These are phyloP conservation scores for Phytophthora syringae DNA, from an alignment of 352 stramenopile genomes.

Conservation along the genomic window DNA sequence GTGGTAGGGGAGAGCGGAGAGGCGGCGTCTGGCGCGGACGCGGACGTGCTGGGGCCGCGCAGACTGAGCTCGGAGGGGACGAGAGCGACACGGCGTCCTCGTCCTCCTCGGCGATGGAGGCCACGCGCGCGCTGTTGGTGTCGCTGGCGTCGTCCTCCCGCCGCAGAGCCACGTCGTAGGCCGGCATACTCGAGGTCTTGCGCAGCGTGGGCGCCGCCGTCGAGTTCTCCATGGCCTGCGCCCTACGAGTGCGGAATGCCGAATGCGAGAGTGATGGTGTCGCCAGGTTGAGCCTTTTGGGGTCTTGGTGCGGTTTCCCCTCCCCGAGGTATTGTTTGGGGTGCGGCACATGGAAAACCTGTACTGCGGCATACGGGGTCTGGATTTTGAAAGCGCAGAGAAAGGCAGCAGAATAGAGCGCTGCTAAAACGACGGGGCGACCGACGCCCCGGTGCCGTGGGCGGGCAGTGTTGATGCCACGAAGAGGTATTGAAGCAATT, in stretches of 20 bases:
- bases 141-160: constrained; percentile 30
- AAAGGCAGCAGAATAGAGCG: constrained; percentile 12
- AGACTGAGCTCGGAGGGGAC: constrained; percentile 36
- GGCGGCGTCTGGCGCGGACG: constrained; percentile 40
- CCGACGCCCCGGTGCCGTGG: neutral
- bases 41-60: constrained; percentile 33
- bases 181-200: constrained; percentile 35
- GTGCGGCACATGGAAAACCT: neutral
- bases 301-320: constrained; percentile 12
- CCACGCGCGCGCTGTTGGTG: constrained; percentile 29
- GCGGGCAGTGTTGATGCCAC: neutral
- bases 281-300: constrained; percentile 19
- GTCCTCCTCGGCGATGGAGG: constrained; percentile 27
- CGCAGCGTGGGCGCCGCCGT: constrained; percentile 19
- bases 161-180: constrained; percentile 29
- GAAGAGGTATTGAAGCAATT: neutral
- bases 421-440: constrained; percentile 31
- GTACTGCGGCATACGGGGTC: constrained; percentile 1
- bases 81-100: constrained; percentile 32
- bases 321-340: neutral
- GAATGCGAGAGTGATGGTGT: constrained; percentile 37
- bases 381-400: constrained; percentile 7
- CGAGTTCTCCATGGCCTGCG: constrained; percentile 26
- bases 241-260: constrained; percentile 26
- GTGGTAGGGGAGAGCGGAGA: constrained; percentile 44